Conservation (phyloP, 2,329 filamentous ascomycete species). For the Diaporthe citrichinensis region DNA sequence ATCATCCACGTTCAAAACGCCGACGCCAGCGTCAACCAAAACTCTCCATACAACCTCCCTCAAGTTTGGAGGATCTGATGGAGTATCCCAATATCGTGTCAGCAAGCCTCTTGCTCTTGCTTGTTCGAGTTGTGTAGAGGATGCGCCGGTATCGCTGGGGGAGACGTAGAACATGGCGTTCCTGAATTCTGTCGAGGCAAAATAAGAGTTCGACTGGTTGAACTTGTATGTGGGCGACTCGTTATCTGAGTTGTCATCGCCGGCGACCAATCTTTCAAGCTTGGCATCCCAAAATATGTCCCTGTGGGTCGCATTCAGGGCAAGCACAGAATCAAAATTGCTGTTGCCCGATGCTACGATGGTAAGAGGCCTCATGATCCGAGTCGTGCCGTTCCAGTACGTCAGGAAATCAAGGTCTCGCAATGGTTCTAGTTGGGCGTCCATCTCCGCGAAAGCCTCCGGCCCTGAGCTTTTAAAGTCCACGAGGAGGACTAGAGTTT, state of each 20-base stretch:
- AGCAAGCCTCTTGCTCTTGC: slow-evolving; percentile 23
- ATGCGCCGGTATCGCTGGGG: neutral
- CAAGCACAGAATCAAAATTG: slow-evolving; percentile 22
- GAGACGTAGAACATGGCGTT: slow-evolving; percentile 1
- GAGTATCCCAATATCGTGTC: slow-evolving; percentile 25
- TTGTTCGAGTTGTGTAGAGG: neutral
- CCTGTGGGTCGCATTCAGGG: slow-evolving; percentile 20
- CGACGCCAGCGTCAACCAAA: slow-evolving; percentile 22
- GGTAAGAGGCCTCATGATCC: slow-evolving; percentile 12
- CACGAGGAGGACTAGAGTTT: slow-evolving; percentile 28
- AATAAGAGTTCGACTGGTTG: slow-evolving; percentile 29
- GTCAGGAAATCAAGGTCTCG: slow-evolving; percentile 26
- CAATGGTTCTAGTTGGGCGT: slow-evolving; percentile 11
- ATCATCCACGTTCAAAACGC: slow-evolving; percentile 23
- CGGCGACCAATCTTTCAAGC: neutral
- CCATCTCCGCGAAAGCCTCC: slow-evolving; percentile 2
- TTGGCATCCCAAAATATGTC: slow-evolving; percentile 29
- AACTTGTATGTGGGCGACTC: slow-evolving; percentile 9
- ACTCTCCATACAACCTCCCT: slow-evolving; percentile 27
- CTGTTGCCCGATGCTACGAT: slow-evolving; percentile 22
- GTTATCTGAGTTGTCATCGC: neutral
- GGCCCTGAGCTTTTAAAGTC: slow-evolving; percentile 21
- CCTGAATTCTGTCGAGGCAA: slow-evolving; percentile 23
- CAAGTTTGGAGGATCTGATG: slow-evolving; percentile 4
- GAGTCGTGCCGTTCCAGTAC: slow-evolving; percentile 19